Evolutionary conservation across 129 eudicot genomes (phyloP).

Genomic region (Saposhnikovia divaricata): DNA sequence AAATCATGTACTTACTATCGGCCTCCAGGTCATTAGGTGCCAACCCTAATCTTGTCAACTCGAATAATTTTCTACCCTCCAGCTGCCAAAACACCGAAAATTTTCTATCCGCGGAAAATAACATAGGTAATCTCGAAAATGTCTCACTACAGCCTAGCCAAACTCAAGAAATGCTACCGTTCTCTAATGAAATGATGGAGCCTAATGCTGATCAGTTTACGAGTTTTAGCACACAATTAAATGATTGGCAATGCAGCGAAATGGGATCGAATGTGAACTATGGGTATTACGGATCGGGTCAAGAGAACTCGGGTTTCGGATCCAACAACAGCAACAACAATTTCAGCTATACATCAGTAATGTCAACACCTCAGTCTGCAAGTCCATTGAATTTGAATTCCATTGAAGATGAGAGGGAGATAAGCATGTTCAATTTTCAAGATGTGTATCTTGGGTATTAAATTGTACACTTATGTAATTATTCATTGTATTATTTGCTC

Average conservation of each 20-base stretch:
- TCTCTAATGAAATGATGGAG: constrained; percentile 32
- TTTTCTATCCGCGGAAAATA: background rate
- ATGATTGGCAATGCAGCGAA: constrained; percentile 40
- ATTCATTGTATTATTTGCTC: background rate
- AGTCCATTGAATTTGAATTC: constrained; percentile 1
- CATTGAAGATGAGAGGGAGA: constrained; percentile 54
- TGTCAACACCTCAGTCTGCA: background rate
- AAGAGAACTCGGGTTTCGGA: constrained; percentile 37
- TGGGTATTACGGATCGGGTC: constrained; percentile 25
- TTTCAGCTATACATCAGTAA: background rate
- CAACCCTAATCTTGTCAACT: background rate
- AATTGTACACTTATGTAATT: background rate
- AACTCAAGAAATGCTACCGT: constrained; percentile 2
- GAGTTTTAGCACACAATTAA: constrained; percentile 32
- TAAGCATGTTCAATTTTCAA: constrained; percentile 67
- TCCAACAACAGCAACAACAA: constrained; percentile 24
- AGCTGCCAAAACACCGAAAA: background rate
- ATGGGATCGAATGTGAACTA: constrained; percentile 19
- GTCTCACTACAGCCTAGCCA: background rate
- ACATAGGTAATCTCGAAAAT: background rate
- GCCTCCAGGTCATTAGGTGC: background rate
- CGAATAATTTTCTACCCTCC: background rate
- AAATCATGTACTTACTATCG: background rate
- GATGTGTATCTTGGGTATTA: background rate
- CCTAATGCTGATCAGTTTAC: constrained; percentile 31